These are phyloP conservation scores for Vachellia pachyceras DNA, from an alignment of 306 rosid genomes.

Conservation along the genomic window DNA sequence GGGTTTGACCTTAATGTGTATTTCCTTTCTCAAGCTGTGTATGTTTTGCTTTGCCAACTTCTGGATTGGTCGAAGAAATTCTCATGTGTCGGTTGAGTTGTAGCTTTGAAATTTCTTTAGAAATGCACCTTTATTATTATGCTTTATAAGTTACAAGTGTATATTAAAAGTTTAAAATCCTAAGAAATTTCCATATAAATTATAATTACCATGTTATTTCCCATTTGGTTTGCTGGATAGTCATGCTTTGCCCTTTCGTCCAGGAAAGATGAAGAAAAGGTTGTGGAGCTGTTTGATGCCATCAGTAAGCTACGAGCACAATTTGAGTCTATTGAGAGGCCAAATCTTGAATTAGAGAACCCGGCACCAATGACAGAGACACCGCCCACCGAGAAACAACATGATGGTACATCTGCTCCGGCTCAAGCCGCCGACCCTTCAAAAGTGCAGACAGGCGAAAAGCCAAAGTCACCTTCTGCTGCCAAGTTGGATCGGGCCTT, in stretches of 20 bases:
- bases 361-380: constrained; percentile 62
- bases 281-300: constrained; percentile 76
- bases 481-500: constrained; percentile 52
- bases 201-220: constrained; percentile 4
- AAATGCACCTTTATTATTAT: constrained; percentile 3
- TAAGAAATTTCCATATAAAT: not conserved
- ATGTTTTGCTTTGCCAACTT: constrained; percentile 13
- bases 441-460: constrained; percentile 46
- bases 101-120: constrained; percentile 15
- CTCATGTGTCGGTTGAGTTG: constrained; percentile 5
- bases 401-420: constrained; percentile 39
- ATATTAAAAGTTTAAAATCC: not conserved
- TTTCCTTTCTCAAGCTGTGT: constrained; percentile 27
- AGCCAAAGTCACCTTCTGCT: constrained; percentile 44
- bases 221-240: not conserved
- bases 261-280: constrained; percentile 84
- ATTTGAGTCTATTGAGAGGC: constrained; percentile 90
- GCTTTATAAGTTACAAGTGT: constrained; percentile 10
- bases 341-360: constrained; percentile 73
- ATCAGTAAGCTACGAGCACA: constrained; percentile 64
- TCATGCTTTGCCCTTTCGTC: constrained; percentile 29
- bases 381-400: constrained; percentile 51
- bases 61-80: constrained; percentile 27
- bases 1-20: not conserved
- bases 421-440: constrained; percentile 40